Conservation (phyloP, 495 filamentous ascomycete genomes). For the Hypoxylon perforatum region DNA sequence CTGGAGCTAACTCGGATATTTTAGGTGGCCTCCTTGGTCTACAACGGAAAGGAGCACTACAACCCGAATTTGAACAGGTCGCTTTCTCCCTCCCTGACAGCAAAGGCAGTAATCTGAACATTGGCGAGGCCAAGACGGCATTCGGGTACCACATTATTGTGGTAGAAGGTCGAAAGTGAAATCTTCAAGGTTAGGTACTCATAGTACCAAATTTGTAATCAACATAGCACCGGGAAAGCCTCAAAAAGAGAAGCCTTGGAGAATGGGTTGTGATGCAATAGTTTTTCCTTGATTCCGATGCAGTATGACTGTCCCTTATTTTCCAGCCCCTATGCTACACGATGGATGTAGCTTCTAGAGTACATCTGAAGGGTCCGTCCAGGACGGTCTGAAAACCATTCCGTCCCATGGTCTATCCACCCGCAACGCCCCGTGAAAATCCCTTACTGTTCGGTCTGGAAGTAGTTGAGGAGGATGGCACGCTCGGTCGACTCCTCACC, state of each 20-base stretch:
- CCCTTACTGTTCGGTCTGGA: conserved; percentile 81
- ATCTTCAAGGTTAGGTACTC: conserved; percentile 38
- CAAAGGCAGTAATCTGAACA: conserved; percentile 79
- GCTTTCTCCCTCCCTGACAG: conserved; percentile 83
- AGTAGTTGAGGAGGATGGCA: conserved; percentile 98
- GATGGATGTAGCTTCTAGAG: conserved; percentile 48
- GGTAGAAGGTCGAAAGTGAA: conserved; percentile 64
- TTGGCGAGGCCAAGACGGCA: conserved; percentile 81
- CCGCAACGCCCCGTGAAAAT: conserved; percentile 37
- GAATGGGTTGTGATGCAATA: conserved; percentile 31
- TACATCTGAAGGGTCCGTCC: conserved; percentile 46
- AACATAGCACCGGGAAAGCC: background rate
- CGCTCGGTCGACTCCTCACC: conserved; percentile 99
- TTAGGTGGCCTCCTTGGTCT: conserved; percentile 84
- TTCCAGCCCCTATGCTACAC: conserved; percentile 49
- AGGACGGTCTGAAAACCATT: conserved; percentile 45
- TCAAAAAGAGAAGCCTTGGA: conserved; percentile 8
- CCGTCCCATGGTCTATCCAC: conserved; percentile 47
- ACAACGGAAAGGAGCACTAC: conserved; percentile 79
- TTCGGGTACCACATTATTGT: conserved; percentile 96
- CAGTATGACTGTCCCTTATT: conserved; percentile 46
- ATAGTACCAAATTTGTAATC: conserved; percentile 1
- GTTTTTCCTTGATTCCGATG: conserved; percentile 51
- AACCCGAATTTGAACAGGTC: conserved; percentile 81
- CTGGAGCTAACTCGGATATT: conserved; percentile 9